Evolutionary conservation across 2,329 filamentous ascomycete species (phyloP), one percentile per base, ranked within the genome.

Genomic region (Zymoseptoria ardabiliae): DNA sequence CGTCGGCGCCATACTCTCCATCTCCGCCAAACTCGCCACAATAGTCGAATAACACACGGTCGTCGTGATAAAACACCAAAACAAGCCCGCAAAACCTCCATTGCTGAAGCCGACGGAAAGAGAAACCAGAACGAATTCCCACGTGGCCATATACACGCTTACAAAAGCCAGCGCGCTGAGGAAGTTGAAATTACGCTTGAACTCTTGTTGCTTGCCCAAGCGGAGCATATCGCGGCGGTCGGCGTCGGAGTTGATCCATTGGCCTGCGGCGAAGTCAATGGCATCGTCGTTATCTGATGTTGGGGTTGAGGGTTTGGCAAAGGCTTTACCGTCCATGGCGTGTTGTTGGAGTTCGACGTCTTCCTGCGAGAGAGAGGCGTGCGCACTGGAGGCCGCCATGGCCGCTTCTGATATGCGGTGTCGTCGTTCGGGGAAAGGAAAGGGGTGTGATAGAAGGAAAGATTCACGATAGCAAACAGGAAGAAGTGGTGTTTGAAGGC

Each of bases 1-100:
- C 8, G 69, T 73, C 0, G 71, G 69, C 8, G 69, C 70, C 70
- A 70, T 72, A 13, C 62, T 67, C n/a, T 65, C 69, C 66, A 72
- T 70, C 60, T 73, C 71, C 1, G 71, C 70, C 11, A 73, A 56
- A 50, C 63, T 66, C 17, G 65, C 65, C 4, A 69, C 68, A 45
- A 72, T 67, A 8, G 65, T 69, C 23, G 63, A 60, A 56, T 69
- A 71, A 55, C 67, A 69, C 17, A 56, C 54, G 4, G 68, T 63
- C 6, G 69, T 71, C 41, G 67, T 66, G 30, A 71, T 64, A 58
- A 69, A 72, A 56, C 68, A 69, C 69, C 68, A 71, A 64, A 72
- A 69, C 3, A 72, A 63, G 4, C 70, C 70, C 6, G 63, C 70
- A 56, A 68, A 71, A 10, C 70, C 69, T 21, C 70, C 69, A 58